These are phyloP conservation scores for Fusarium lyarnte DNA, from an alignment of 2,329 filamentous ascomycete genomes.

Conservation along the genomic window DNA sequence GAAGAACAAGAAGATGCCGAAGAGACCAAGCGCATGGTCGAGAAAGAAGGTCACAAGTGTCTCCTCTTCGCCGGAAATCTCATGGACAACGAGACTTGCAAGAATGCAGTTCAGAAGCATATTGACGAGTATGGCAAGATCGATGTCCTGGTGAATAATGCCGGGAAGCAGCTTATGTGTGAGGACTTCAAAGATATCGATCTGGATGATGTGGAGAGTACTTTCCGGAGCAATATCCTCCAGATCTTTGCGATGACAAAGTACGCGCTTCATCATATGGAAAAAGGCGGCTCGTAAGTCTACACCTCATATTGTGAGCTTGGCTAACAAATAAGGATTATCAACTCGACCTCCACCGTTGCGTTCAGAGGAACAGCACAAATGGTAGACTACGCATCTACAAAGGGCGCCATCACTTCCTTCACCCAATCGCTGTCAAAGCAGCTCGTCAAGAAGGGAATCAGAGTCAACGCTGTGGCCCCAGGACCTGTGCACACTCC, in stretches of 20 bases:
- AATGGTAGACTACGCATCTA: slow-evolving; percentile 66
- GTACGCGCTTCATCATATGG: slow-evolving; percentile 65
- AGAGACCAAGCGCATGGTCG: slow-evolving; percentile 61
- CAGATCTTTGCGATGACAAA: slow-evolving; percentile 70
- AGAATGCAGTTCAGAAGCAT: slow-evolving; percentile 61
- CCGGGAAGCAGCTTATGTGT: slow-evolving; percentile 64
- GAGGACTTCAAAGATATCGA: slow-evolving; percentile 63
- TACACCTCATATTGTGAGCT: background rate
- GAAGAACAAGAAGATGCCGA: slow-evolving; percentile 66
- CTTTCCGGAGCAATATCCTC: slow-evolving; percentile 66
- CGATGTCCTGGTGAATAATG: slow-evolving; percentile 67
- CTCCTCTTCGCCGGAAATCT: slow-evolving; percentile 60
- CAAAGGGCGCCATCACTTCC: slow-evolving; percentile 66
- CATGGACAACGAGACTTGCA: slow-evolving; percentile 60
- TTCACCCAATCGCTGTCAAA: slow-evolving; percentile 64
- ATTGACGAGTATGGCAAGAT: slow-evolving; percentile 58
- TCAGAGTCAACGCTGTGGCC: slow-evolving; percentile 61
- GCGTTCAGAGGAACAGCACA: slow-evolving; percentile 61
- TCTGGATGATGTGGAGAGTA: slow-evolving; percentile 63
- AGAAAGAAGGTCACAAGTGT: slow-evolving; percentile 59
- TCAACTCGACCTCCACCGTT: slow-evolving; percentile 65
- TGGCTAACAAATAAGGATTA: slow-evolving; percentile 53
- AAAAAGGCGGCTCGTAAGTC: slow-evolving; percentile 56
- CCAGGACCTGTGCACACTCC: slow-evolving; percentile 57
- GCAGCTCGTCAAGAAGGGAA: slow-evolving; percentile 64